Percentiles rank a stretch among this genome's conserved stretches.
Evolutionary conservation across 1,284 basidiomycete genomes (phyloP).

Genomic region (Cryptococcus depauperatus): DNA sequence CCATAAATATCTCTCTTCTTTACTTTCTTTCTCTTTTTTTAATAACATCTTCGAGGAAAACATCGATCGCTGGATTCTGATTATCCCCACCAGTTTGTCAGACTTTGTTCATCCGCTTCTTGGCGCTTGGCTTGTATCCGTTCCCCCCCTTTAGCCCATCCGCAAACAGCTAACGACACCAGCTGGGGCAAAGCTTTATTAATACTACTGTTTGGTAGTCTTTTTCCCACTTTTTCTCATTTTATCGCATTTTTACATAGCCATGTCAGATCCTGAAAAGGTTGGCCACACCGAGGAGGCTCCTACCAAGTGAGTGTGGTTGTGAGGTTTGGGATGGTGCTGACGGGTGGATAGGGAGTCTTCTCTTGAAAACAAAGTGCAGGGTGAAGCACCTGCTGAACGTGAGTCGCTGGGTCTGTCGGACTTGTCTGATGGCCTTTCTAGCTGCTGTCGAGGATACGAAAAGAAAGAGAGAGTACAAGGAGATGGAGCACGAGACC

Average conservation of each 20-base stretch:
- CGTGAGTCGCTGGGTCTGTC: conserved; percentile 12
- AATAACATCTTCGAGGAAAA: conserved; percentile 10
- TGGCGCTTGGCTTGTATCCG: conserved; percentile 8
- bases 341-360: conserved; percentile 27
- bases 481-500: conserved; percentile 73
- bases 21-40: conserved; percentile 3
- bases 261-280: conserved; percentile 39
- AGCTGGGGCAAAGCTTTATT: conserved; percentile 11
- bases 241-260: conserved; percentile 10
- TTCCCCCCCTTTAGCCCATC: conserved; percentile 10
- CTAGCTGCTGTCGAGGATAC: conserved; percentile 47
- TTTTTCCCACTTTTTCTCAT: conserved; percentile 7
- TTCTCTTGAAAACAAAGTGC: conserved; percentile 23
- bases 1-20: not conserved
- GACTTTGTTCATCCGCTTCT: conserved; percentile 15
- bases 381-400: conserved; percentile 18
- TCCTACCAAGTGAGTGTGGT: conserved; percentile 35
- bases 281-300: conserved; percentile 32
- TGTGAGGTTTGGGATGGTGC: not conserved
- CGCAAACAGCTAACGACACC: conserved; percentile 16
- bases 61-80: conserved; percentile 9
- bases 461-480: conserved; percentile 74
- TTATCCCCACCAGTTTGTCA: conserved; percentile 6
- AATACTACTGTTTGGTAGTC: too few species aligned
- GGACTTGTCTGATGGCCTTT: not conserved